phyloP scores from a whole-genome alignment of 2,329 filamentous ascomycete species.

The Camillea tinctor region DNA sequence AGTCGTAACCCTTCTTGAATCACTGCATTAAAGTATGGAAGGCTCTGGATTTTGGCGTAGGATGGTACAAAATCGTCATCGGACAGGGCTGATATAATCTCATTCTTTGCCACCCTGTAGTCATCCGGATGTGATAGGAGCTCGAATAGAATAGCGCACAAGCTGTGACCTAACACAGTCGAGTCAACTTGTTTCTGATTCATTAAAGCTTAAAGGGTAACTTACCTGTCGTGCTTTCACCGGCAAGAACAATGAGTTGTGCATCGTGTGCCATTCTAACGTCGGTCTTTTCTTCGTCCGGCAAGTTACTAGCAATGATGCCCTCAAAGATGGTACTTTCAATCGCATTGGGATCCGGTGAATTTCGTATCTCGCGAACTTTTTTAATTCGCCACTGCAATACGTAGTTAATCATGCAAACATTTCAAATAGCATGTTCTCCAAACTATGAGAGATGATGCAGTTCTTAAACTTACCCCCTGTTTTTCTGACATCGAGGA shows the following conservation, averaged over 20 bases:
- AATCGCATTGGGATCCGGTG: conserved; percentile 10
- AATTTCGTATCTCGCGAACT: conserved; percentile 15
- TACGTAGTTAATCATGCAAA: neutral
- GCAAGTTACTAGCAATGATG: conserved; percentile 13
- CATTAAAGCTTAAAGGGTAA: too few relatives aligned
- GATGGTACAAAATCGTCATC: conserved; percentile 5
- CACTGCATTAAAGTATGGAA: conserved; percentile 34
- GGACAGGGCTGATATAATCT: conserved; percentile 5
- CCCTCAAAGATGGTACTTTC: conserved; percentile 26
- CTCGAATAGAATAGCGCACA: conserved; percentile 14
- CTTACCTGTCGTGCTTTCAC: conserved; percentile 15
- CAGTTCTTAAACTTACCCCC: neutral
- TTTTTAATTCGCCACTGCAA: conserved; percentile 14
- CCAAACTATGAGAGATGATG: neutral
- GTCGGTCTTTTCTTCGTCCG: conserved; percentile 17
- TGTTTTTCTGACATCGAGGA: conserved; percentile 8
- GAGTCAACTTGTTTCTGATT: too few relatives aligned
- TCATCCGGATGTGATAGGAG: conserved; percentile 13
- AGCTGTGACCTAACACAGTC: neutral
- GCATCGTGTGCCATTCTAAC: conserved; percentile 12
- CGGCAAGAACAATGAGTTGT: conserved; percentile 12
- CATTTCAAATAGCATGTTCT: too few relatives aligned
- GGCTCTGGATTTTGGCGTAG: conserved; percentile 24
- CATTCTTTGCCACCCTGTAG: conserved; percentile 3
- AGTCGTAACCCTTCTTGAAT: conserved; percentile 37